Evolutionary conservation across 2,329 filamentous ascomycete genomes (phyloP).

Genomic region (Cladosporium sp.): DNA sequence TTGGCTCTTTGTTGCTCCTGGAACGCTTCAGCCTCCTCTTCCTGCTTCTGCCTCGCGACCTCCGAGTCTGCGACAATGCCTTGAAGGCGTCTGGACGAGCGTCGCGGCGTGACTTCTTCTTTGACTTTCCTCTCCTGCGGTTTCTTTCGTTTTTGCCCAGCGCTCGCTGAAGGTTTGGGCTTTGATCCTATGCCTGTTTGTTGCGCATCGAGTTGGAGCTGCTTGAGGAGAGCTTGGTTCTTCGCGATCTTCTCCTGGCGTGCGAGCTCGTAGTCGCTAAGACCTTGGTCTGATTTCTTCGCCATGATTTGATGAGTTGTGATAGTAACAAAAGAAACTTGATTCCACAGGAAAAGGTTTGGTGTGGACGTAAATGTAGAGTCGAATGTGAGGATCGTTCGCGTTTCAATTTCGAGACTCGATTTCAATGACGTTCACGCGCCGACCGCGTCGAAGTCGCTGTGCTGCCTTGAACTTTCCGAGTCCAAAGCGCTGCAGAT

Average conservation of each 20-base stretch:
- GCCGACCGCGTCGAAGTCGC: neutral
- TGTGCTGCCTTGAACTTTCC: neutral
- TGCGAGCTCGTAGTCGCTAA: slow-evolving; percentile 83
- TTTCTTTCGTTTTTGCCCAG: slow-evolving; percentile 37
- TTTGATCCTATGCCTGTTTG: slow-evolving; percentile 63
- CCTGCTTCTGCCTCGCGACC: slow-evolving; percentile 63
- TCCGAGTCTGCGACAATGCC: slow-evolving; percentile 64
- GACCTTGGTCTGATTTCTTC: slow-evolving; percentile 32
- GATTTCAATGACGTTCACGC: slow-evolving; percentile 7
- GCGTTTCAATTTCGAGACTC: neutral
- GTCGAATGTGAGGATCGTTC: neutral
- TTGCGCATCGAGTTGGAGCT: slow-evolving; percentile 63
- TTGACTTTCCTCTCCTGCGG: slow-evolving; percentile 50
- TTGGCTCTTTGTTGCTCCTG: slow-evolving; percentile 57
- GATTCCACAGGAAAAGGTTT: too few relatives aligned
- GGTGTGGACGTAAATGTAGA: too few relatives aligned
- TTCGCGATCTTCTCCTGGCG: slow-evolving; percentile 81
- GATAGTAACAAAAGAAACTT: neutral
- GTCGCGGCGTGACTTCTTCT: slow-evolving; percentile 50
- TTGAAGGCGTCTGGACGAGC: slow-evolving; percentile 57
- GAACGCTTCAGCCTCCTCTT: slow-evolving; percentile 56
- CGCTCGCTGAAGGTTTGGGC: slow-evolving; percentile 39
- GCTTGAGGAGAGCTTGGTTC: slow-evolving; percentile 76
- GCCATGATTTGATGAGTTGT: slow-evolving; percentile 6
- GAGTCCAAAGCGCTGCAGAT: neutral